Conservation (phyloP, 257 asterid species). For the Solanum chmielewskii region DNA sequence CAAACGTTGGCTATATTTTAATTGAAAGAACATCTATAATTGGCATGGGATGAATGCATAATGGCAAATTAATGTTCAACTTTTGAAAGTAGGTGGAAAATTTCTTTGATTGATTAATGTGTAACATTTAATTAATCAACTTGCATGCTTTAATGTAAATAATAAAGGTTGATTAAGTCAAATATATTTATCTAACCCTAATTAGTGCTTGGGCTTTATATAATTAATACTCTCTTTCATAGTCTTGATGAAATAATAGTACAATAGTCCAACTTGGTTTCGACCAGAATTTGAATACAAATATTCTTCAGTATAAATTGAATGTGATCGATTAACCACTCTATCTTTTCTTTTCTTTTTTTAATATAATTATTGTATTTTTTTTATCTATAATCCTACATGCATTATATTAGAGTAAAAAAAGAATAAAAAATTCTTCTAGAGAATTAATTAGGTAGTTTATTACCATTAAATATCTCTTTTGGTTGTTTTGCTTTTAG, state of each 20-base stretch:
- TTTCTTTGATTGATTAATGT: no score
- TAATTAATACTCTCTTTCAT: background rate
- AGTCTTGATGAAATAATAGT: background rate
- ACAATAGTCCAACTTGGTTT: background rate
- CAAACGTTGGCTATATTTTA: no score
- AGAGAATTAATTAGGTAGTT: background rate
- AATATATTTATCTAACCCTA: background rate
- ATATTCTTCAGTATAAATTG: background rate
- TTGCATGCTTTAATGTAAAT: no score
- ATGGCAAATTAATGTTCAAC: no score
- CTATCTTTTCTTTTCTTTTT: background rate
- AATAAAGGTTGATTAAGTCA: background rate
- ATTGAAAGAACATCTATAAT: no score
- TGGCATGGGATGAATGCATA: no score
- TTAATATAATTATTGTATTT: no score
- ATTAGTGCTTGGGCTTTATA: background rate
- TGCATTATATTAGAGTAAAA: background rate
- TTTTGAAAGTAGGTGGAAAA: no score
- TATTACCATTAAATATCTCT: no score
- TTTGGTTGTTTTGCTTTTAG: no score
- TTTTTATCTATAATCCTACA: background rate
- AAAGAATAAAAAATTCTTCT: background rate
- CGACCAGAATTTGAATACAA: background rate
- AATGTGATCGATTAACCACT: background rate
- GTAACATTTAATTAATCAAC: no score